Conservation (phyloP, 2,329 filamentous ascomycete species). For the Capronia epimyces region DNA sequence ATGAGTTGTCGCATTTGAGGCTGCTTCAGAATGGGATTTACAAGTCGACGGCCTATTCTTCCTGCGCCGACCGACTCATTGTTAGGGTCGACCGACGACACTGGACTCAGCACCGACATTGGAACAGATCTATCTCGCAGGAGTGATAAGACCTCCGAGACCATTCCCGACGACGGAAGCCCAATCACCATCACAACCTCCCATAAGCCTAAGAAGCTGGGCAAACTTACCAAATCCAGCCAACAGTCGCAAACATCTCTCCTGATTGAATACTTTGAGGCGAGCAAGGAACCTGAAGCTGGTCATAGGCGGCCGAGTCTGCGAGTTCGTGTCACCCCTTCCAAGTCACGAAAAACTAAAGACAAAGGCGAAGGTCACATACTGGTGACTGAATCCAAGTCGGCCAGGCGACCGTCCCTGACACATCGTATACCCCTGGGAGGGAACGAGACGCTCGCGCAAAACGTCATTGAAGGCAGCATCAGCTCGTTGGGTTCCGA, state of each 20-base stretch:
- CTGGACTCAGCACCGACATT: constrained; percentile 42
- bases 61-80: constrained; percentile 47
- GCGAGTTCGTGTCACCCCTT: constrained; percentile 72
- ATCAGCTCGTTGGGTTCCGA: constrained; percentile 70
- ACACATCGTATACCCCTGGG: constrained; percentile 62
- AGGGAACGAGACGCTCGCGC: constrained; percentile 33
- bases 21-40: constrained; percentile 43
- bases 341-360: constrained; percentile 51
- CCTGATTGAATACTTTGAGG: constrained; percentile 92
- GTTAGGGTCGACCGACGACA: constrained; percentile 39
- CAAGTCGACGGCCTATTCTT: constrained; percentile 45
- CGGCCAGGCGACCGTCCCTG: constrained; percentile 65
- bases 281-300: constrained; percentile 55
- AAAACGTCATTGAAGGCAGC: constrained; percentile 57
- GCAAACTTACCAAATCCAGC: constrained; percentile 49
- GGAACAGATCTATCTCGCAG: constrained; percentile 48
- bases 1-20: constrained; percentile 15
- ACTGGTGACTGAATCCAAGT: constrained; percentile 76
- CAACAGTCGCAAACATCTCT: constrained; percentile 77
- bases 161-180: constrained; percentile 54
- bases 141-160: constrained; percentile 48
- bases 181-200: constrained; percentile 84
- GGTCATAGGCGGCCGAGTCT: constrained; percentile 74
- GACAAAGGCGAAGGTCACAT: constrained; percentile 62
- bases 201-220: constrained; percentile 59